Base-by-base conservation (phyloP, 2,329 filamentous ascomycete genomes). In the Penicillium sp. region DNA sequence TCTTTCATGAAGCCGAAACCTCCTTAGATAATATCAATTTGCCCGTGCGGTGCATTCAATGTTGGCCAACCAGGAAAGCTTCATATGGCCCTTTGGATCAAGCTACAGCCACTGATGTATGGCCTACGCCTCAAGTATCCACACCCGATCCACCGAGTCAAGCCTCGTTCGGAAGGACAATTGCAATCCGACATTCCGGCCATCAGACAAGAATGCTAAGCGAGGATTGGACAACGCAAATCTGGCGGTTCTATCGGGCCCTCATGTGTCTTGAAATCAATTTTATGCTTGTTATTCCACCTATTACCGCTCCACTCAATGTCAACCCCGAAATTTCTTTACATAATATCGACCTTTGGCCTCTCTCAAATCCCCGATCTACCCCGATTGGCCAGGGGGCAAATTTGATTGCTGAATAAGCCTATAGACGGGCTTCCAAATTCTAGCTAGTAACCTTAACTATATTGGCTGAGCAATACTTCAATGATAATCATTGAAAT, bases 91-190 rank as follows among this genome's bases (percentile, higher is more conserved):
- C 24, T 51, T 59, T 55, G 55, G 60, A 56, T 50, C 55, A 40
- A 37, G 50, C 33, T 55, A 42, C 60, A 59, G 60, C 60, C 55
- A 54, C 55, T 58, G 56, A 59, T 58, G 59, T 51, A 49, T 51
- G 42, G 50, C 35, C 33, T 12, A 26, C 49, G 22, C 37, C 47
- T 17, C 6, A 13, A 35, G 35, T 53, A 51, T 47, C 55, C 42
- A 55, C 51, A 9, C n/a, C 2, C 28, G 15, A 24, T 49, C 33
- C 15, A 15, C 24, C 54, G 17, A 47, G 24, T 33, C 49, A 35
- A 33, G 35, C 40, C 40, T n/a, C 53, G 24, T 62, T 54, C 3
- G 30, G 56, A 28, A 62, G 56, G 44, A 51, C 33, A 38, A 51
- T 13, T 55, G 44, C 49, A 28, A 50, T 45, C 50, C 51, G 19